These are phyloP conservation scores for Priceomyces melissophilus DNA, from an alignment of 805 yeast species.

Conservation along the genomic window DNA sequence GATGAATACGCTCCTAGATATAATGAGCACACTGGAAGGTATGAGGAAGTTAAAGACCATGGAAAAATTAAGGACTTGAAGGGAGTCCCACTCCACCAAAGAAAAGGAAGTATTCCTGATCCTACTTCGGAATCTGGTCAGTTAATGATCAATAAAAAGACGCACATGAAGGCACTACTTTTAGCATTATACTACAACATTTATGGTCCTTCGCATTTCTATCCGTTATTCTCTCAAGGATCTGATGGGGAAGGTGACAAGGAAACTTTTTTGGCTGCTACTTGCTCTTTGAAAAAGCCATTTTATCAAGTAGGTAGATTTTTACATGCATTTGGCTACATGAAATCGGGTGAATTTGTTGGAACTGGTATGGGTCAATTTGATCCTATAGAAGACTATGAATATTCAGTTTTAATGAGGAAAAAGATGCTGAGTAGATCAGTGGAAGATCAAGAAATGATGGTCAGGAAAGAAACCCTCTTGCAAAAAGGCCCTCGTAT, in stretches of 20 bases:
- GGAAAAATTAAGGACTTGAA: conserved; percentile 4
- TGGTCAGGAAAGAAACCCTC: conserved; percentile 5
- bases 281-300: conserved; percentile 44
- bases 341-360: conserved; percentile 39
- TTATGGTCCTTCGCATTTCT: conserved; percentile 40
- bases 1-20: conserved; percentile 28
- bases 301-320: conserved; percentile 55
- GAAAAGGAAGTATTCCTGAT: conserved; percentile 30
- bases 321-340: conserved; percentile 51
- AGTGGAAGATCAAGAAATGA: conserved; percentile 6
- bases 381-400: conserved; percentile 61
- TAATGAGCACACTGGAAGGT: conserved; percentile 25
- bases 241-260: conserved; percentile 77
- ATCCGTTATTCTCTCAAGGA: conserved; percentile 43
- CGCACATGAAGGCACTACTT: conserved; percentile 35
- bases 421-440: conserved; percentile 3
- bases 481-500: conserved; percentile 22
- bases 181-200: conserved; percentile 40
- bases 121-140: conserved; percentile 41
- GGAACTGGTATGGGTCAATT: conserved; percentile 80
- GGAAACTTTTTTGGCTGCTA: conserved; percentile 73
- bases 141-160: conserved; percentile 36
- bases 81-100: conserved; percentile 27
- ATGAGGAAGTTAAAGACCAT: conserved; percentile 7
- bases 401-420: conserved; percentile 15